These are phyloP conservation scores for Penicillium sp. DNA, from an alignment of 2,329 filamentous ascomycete species.

Conservation along the genomic window DNA sequence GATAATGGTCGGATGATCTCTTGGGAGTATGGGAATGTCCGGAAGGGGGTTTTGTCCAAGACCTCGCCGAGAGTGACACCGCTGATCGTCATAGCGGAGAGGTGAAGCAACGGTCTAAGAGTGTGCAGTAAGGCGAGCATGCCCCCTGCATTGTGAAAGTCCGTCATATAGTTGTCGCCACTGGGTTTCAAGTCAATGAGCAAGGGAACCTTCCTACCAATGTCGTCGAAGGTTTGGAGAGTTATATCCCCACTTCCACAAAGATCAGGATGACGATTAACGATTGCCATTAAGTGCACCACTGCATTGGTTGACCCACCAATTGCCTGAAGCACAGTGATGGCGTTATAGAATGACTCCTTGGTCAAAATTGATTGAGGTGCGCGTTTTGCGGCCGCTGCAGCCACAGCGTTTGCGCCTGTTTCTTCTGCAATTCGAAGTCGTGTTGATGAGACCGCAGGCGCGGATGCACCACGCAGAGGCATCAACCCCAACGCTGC, in stretches of 20 bases:
- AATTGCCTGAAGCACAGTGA: conserved; percentile 56
- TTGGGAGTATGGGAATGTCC: conserved; percentile 43
- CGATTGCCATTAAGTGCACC: conserved; percentile 56
- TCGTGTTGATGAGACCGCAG: conserved; percentile 55
- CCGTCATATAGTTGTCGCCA: conserved; percentile 56
- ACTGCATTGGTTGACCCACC: conserved; percentile 59
- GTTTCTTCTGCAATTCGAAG: conserved; percentile 57
- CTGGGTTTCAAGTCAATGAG: conserved; percentile 55
- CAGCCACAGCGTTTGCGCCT: conserved; percentile 51
- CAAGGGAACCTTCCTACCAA: conserved; percentile 50
- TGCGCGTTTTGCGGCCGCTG: conserved; percentile 39
- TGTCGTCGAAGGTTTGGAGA: conserved; percentile 50
- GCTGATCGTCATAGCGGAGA: conserved; percentile 49
- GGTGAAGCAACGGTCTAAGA: conserved; percentile 48
- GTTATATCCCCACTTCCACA: conserved; percentile 43
- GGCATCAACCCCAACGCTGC: conserved; percentile 57
- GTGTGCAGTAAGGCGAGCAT: conserved; percentile 52
- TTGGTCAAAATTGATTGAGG: conserved; percentile 49
- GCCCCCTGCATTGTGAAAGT: conserved; percentile 56
- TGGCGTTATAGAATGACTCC: conserved; percentile 55
- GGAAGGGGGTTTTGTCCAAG: conserved; percentile 46
- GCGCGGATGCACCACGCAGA: conserved; percentile 53
- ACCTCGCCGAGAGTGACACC: conserved; percentile 51
- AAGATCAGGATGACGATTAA: conserved; percentile 53
- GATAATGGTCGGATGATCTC: conserved; percentile 48